Evolutionary conservation across 768 basidiomycete species (phyloP).

Genomic region (Tylopilus sp.): DNA sequence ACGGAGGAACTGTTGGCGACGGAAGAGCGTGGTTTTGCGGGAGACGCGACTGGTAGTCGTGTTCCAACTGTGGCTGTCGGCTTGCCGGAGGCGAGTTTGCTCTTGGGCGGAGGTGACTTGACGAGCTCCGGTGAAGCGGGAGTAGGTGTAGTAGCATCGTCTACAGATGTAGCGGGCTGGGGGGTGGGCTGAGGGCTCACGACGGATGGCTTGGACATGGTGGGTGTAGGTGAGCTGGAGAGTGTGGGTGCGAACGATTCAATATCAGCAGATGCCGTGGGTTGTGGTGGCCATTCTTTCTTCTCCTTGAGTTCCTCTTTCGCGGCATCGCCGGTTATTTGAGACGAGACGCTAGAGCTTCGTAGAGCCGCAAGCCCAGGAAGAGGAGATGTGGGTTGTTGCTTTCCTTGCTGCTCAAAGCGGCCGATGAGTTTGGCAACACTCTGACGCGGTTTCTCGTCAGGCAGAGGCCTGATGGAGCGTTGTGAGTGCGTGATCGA

Average conservation of each 20-base stretch:
- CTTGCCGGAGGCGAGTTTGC: conserved; percentile 17
- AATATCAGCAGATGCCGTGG: conserved; percentile 29
- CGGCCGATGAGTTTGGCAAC: conserved; percentile 90
- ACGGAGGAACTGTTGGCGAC: conserved; percentile 14
- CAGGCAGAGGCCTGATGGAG: conserved; percentile 69
- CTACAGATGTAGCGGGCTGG: conserved; percentile 17
- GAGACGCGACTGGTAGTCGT: conserved; percentile 15
- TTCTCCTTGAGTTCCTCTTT: conserved; percentile 69
- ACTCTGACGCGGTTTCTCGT: conserved; percentile 82
- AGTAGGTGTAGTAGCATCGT: conserved; percentile 18
- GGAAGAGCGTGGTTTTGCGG: conserved; percentile 32
- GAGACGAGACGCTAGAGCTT: conserved; percentile 65
- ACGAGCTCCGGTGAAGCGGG: conserved; percentile 20
- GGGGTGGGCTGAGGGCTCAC: conserved; percentile 32
- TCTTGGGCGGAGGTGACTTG: conserved; percentile 21
- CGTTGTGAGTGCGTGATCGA: conserved; percentile 14
- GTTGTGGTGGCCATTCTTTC: conserved; percentile 74
- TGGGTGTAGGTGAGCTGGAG: conserved; percentile 31
- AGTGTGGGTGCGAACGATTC: conserved; percentile 36
- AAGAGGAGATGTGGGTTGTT: conserved; percentile 41
- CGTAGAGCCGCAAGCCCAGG: conserved; percentile 40
- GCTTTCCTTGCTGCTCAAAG: conserved; percentile 80
- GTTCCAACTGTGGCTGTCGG: conserved; percentile 22
- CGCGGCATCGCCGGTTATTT: conserved; percentile 58
- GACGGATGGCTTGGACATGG: conserved; percentile 16